These are phyloP conservation scores for Citrus medica DNA, from an alignment of 345 rosid genomes.

Conservation along the genomic window DNA sequence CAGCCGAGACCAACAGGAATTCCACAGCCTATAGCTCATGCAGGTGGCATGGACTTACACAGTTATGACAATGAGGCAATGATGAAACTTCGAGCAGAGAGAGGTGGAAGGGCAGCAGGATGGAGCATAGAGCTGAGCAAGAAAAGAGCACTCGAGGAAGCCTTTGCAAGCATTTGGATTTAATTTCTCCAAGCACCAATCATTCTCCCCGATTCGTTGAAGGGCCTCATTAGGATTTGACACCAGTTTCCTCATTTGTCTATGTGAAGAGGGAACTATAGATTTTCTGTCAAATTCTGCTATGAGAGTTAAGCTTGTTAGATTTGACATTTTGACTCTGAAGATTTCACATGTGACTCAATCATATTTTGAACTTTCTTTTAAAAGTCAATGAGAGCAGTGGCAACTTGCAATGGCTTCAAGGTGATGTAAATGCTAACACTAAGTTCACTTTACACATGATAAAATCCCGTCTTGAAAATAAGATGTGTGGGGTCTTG, in stretches of 20 bases:
- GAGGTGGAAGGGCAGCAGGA: constrained; percentile 79
- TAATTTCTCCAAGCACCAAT: constrained; percentile 22
- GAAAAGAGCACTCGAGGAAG: constrained; percentile 92
- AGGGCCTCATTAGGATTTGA: background rate
- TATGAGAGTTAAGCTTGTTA: background rate
- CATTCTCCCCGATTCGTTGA: background rate
- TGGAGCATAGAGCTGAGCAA: constrained; percentile 80
- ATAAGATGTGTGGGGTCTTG: no score
- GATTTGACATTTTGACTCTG: background rate
- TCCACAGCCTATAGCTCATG: constrained; percentile 72
- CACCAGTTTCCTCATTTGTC: background rate
- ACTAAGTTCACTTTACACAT: no score
- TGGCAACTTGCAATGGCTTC: background rate
- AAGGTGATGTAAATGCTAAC: background rate
- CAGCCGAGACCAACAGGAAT: constrained; percentile 80
- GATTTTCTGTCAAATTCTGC: background rate
- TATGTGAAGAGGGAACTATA: background rate
- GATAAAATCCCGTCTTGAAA: no score
- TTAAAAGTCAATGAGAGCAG: background rate
- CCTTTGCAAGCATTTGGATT: constrained; percentile 83
- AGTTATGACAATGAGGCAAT: constrained; percentile 73
- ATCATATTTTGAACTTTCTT: background rate
- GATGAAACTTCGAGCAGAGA: constrained; percentile 71
- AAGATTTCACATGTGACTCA: background rate
- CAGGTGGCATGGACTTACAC: constrained; percentile 47